Conservation (phyloP, 2,329 filamentous ascomycete species). For the Chalaropsis ovoidea region DNA sequence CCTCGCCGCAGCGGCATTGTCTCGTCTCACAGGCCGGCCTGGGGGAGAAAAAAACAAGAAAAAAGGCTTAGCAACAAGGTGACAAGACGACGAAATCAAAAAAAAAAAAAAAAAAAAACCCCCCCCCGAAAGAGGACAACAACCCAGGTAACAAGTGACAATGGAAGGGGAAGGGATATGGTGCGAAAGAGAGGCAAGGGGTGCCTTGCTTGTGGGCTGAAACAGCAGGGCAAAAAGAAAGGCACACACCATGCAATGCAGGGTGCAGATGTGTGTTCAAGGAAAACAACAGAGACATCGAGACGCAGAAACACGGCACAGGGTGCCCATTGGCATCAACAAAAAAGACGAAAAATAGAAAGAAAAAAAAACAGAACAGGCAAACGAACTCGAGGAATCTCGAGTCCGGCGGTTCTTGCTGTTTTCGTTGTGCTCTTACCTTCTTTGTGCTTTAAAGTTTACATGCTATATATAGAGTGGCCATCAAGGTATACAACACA, state of each 20-base stretch:
- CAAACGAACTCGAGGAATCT: too few relatives aligned
- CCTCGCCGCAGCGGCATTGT: neutral
- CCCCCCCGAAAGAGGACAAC: neutral
- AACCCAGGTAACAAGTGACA: neutral
- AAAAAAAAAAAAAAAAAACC: neutral
- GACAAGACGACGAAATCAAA: neutral
- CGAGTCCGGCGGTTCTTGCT: too few relatives aligned
- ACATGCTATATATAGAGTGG: too few relatives aligned
- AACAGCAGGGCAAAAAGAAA: conserved; percentile 4
- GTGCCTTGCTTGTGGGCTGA: neutral
- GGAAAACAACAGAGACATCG: neutral
- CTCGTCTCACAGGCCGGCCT: neutral
- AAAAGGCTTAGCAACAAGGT: neutral
- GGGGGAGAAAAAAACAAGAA: neutral
- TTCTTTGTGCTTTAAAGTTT: too few relatives aligned
- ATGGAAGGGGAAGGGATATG: neutral
- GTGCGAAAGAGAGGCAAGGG: neutral
- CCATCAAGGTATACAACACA: too few relatives aligned
- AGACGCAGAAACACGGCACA: neutral
- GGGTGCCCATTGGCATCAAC: neutral
- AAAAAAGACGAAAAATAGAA: too few relatives aligned
- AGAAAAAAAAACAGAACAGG: too few relatives aligned
- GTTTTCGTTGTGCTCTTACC: too few relatives aligned
- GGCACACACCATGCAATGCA: neutral
- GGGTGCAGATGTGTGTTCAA: neutral